Evolutionary conservation across 73 alveolate genomes (phyloP).

Genomic region (Durusdinium trenchii): DNA sequence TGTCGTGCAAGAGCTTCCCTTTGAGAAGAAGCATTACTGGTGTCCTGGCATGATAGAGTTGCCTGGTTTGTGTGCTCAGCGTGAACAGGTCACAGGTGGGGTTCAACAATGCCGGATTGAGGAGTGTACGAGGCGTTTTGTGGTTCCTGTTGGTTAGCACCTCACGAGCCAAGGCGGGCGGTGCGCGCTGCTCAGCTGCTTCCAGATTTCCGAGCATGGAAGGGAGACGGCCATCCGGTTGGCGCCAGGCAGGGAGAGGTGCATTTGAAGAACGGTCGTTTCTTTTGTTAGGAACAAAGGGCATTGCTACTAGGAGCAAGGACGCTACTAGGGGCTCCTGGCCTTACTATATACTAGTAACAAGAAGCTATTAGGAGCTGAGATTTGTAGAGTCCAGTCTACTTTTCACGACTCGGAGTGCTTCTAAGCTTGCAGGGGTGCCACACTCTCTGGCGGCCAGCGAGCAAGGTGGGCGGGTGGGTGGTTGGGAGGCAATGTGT

Average conservation of each 20-base stretch:
- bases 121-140: neutral
- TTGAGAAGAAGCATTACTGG: constrained; percentile 60
- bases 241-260: too few relatives aligned
- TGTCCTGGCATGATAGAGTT: neutral
- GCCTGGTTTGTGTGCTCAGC: neutral
- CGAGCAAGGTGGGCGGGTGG: constrained; percentile 48
- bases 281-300: too few relatives aligned
- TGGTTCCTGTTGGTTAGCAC: neutral
- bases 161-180: constrained; percentile 9
- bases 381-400: too few relatives aligned
- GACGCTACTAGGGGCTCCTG: too few relatives aligned
- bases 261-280: too few relatives aligned
- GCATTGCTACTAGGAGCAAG: too few relatives aligned
- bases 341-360: too few relatives aligned
- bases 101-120: neutral
- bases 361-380: too few relatives aligned
- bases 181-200: constrained; percentile 73
- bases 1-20: constrained; percentile 63
- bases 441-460: constrained; percentile 71
- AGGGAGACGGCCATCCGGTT: constrained; percentile 1
- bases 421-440: too few relatives aligned
- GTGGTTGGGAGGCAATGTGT: neutral
- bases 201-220: constrained; percentile 53
- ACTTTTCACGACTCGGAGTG: too few relatives aligned
- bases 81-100: neutral